These are phyloP conservation scores for Lactarius vividus DNA, from an alignment of 768 basidiomycete species.

Conservation along the genomic window DNA sequence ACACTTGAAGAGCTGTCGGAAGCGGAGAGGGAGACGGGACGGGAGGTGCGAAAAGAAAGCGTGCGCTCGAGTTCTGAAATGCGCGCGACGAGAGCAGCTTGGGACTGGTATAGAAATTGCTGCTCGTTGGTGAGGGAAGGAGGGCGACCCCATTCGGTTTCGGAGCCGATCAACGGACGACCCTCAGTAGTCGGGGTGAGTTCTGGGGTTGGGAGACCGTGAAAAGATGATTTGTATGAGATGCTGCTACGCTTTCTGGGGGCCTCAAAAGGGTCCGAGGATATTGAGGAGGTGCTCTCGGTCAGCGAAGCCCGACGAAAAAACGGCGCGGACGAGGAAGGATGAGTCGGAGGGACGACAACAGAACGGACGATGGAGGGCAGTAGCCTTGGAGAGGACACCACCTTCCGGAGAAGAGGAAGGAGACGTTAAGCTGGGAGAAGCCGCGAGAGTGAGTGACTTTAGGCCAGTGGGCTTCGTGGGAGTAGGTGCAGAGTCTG, in stretches of 20 bases:
- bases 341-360: slow-evolving; percentile 33
- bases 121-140: slow-evolving; percentile 53
- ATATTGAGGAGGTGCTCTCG: slow-evolving; percentile 31
- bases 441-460: slow-evolving; percentile 48
- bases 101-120: slow-evolving; percentile 83
- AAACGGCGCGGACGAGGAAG: slow-evolving; percentile 36
- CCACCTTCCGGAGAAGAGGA: slow-evolving; percentile 5
- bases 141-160: slow-evolving; percentile 31
- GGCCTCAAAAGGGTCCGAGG: slow-evolving; percentile 36
- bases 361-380: slow-evolving; percentile 37
- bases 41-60: slow-evolving; percentile 46
- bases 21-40: slow-evolving; percentile 44
- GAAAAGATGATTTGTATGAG: slow-evolving; percentile 56
- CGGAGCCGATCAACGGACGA: slow-evolving; percentile 40
- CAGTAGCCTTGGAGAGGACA: slow-evolving; percentile 13
- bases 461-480: slow-evolving; percentile 50
- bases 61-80: slow-evolving; percentile 80
- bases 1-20: slow-evolving; percentile 44
- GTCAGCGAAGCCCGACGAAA: slow-evolving; percentile 35
- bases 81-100: slow-evolving; percentile 76
- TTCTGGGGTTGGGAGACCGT: slow-evolving; percentile 68
- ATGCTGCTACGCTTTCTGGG: slow-evolving; percentile 64
- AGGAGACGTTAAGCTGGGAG: slow-evolving; percentile 26
- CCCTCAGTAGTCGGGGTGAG: slow-evolving; percentile 62
- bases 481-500: slow-evolving; percentile 51